Evolutionary conservation across 352 stramenopile species (phyloP).

Genomic region (Blastocystis sp.): DNA sequence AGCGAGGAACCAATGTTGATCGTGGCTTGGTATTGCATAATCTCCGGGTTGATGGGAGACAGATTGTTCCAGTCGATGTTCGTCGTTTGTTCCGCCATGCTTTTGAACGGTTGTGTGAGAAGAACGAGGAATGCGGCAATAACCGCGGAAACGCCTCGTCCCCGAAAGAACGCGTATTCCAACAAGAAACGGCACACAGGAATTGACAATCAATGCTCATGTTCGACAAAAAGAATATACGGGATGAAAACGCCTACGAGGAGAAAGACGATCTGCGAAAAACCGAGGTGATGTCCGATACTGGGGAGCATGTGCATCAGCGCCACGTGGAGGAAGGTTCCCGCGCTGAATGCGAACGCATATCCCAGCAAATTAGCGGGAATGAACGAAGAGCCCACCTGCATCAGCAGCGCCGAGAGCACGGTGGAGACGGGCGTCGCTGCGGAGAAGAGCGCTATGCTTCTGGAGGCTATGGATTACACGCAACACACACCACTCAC

Average conservation of each 20-base stretch:
- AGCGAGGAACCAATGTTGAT: conserved; percentile 99
- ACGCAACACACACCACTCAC: not conserved
- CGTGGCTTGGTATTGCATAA: conserved; percentile 93
- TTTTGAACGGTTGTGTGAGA: conserved; percentile 51
- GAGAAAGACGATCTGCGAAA: conserved; percentile 23
- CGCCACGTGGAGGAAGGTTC: conserved; percentile 47
- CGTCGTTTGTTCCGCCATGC: conserved; percentile 55
- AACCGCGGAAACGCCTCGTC: not conserved
- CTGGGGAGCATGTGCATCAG: conserved; percentile 53
- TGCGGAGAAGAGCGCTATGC: conserved; percentile 27
- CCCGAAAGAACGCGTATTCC: not conserved
- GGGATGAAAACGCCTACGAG: conserved; percentile 50
- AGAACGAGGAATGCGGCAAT: not conserved
- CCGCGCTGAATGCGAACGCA: conserved; percentile 49
- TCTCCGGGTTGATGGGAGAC: conserved; percentile 79
- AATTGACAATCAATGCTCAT: conserved; percentile 20
- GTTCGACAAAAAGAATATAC: conserved; percentile 54
- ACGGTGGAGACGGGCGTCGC: conserved; percentile 33
- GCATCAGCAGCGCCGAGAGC: conserved; percentile 26
- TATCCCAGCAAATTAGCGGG: conserved; percentile 32
- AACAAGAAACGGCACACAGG: conserved; percentile 39
- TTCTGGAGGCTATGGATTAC: not conserved
- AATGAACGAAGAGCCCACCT: conserved; percentile 22
- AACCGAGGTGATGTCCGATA: conserved; percentile 31
- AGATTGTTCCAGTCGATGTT: conserved; percentile 66